Conservation (phyloP, 2,329 filamentous ascomycete genomes). For the Pseudocercospora vitis region DNA sequence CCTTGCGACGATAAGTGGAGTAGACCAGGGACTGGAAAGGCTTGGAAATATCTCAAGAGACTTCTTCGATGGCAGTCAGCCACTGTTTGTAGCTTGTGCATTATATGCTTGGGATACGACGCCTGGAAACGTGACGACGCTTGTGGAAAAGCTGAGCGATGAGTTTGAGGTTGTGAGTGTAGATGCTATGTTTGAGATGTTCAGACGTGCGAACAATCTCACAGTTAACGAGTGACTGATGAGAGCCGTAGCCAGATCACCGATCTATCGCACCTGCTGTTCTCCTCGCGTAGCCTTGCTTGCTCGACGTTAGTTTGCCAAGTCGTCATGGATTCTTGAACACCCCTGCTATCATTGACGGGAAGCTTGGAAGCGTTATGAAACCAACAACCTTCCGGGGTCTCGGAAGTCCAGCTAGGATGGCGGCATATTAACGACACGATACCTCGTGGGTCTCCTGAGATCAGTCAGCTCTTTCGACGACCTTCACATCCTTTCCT, state of each 20-base stretch:
- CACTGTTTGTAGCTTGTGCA: conserved; percentile 8
- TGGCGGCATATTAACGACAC: conserved; percentile 3
- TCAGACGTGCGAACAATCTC: neutral
- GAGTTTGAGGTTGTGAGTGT: conserved; percentile 14
- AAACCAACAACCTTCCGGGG: conserved; percentile 1
- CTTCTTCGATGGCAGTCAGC: conserved; percentile 1
- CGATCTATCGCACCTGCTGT: too few species aligned
- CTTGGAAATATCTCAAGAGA: conserved; percentile 1
- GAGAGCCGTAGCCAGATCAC: too few species aligned
- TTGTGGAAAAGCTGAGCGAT: neutral
- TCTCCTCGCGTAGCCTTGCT: too few species aligned
- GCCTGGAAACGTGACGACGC: neutral
- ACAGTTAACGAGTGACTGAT: too few species aligned
- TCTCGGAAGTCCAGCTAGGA: neutral
- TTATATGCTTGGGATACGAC: conserved; percentile 10
- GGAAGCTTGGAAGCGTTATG: conserved; percentile 6
- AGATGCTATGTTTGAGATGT: conserved; percentile 7
- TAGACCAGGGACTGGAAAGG: neutral
- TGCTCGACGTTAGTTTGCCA: too few species aligned
- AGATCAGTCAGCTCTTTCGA: neutral
- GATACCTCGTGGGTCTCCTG: neutral
- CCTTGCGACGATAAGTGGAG: neutral
- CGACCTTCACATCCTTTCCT: neutral
- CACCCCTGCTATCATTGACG: neutral
- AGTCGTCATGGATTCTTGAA: too few species aligned